These are phyloP conservation scores for Gastrolobium villosum DNA, from an alignment of 306 rosid genomes.

Conservation along the genomic window DNA sequence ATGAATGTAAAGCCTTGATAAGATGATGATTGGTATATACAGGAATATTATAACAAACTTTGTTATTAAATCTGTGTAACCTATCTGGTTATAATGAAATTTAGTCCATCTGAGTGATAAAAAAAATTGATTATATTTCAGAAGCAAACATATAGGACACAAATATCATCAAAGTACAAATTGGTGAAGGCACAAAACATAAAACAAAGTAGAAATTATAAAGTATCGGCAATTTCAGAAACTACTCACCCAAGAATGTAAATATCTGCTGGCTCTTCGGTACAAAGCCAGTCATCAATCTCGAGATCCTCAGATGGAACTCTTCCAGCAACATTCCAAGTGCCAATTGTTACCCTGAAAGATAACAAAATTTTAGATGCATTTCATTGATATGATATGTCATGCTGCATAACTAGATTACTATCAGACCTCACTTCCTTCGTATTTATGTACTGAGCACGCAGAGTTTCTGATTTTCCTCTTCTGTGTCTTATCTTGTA, in stretches of 20 bases:
- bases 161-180: slow-evolving; percentile 20
- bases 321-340: slow-evolving; percentile 97
- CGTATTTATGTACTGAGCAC: slow-evolving; percentile 91
- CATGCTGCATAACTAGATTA: slow-evolving; percentile 40
- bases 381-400: slow-evolving; percentile 39
- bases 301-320: slow-evolving; percentile 76
- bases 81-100: background rate
- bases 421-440: slow-evolving; percentile 85
- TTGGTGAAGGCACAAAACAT: background rate
- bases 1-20: background rate
- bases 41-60: background rate
- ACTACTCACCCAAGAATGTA: slow-evolving; percentile 88
- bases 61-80: background rate
- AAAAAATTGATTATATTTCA: background rate
- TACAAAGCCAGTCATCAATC: slow-evolving; percentile 86
- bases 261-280: slow-evolving; percentile 79
- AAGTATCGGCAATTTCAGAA: slow-evolving; percentile 33
- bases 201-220: slow-evolving; percentile 17
- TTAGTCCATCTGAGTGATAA: background rate
- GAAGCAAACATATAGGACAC: background rate
- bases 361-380: slow-evolving; percentile 47
- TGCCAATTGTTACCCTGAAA: slow-evolving; percentile 82
- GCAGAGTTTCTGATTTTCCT: slow-evolving; percentile 95
- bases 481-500: slow-evolving; percentile 71
- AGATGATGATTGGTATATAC: slow-evolving; percentile 9